phyloP scores from a whole-genome alignment of 352 stramenopile genomes.

The Aphanomyces astaci region DNA sequence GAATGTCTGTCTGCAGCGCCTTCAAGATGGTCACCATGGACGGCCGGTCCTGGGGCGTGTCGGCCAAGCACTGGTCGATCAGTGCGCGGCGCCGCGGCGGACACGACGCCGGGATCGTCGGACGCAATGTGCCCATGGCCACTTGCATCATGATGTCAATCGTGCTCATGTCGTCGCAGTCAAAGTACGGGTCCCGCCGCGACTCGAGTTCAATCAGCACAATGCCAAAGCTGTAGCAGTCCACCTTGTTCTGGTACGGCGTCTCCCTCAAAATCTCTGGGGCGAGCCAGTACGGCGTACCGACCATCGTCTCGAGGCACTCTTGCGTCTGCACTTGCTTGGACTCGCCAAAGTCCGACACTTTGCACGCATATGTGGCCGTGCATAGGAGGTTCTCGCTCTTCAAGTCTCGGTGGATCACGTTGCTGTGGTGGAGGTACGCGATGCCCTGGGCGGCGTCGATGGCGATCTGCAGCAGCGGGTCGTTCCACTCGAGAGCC shows the following conservation, averaged over 20 bases:
- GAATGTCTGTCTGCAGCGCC: conserved; percentile 61
- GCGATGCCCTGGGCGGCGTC: conserved; percentile 72
- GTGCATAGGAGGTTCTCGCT: conserved; percentile 70
- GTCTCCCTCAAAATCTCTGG: conserved; percentile 79
- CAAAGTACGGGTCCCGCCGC: conserved; percentile 59
- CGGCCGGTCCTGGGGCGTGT: conserved; percentile 45
- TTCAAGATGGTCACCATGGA: conserved; percentile 75
- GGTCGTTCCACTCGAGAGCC: conserved; percentile 64
- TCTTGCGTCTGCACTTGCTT: conserved; percentile 37
- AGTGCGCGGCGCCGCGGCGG: conserved; percentile 49
- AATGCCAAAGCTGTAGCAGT: conserved; percentile 85
- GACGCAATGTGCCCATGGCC: conserved; percentile 44
- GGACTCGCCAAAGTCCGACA: conserved; percentile 75
- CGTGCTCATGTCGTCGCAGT: conserved; percentile 45
- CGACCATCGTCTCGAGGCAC: conserved; percentile 67
- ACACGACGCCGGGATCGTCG: conserved; percentile 56
- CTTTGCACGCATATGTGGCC: conserved; percentile 67
- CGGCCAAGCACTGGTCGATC: conserved; percentile 55
- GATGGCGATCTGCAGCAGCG: conserved; percentile 69
- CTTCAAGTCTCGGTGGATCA: conserved; percentile 80
- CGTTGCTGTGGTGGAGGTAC: conserved; percentile 75
- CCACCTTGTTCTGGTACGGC: conserved; percentile 70
- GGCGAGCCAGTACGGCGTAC: conserved; percentile 79
- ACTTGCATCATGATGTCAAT: conserved; percentile 81
- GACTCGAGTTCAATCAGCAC: conserved; percentile 80